phyloP scores from a whole-genome alignment of 192 early-diverging fungal genomes.

The Neocallimastix lanati region DNA sequence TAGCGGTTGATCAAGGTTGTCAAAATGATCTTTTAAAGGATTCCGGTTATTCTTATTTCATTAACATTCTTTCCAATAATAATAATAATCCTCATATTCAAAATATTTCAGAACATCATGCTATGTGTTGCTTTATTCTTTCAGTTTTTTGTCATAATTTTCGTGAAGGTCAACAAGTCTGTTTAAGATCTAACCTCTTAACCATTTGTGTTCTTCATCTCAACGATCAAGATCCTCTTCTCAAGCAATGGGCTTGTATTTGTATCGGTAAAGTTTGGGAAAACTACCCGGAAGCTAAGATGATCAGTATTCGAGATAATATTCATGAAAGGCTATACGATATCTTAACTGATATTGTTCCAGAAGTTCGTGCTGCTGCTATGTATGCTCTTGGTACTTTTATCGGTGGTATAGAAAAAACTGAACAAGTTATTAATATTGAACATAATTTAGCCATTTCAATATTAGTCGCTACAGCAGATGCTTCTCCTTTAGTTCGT shows the following conservation, averaged over 20 bases:
- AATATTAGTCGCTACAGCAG: slow-evolving; percentile 42
- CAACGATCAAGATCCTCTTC: slow-evolving; percentile 45
- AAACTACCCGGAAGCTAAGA: slow-evolving; percentile 51
- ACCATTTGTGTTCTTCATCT: slow-evolving; percentile 44
- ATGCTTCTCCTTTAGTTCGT: slow-evolving; percentile 82
- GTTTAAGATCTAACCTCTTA: slow-evolving; percentile 49
- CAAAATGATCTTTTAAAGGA: slow-evolving; percentile 81
- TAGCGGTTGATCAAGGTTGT: slow-evolving; percentile 77
- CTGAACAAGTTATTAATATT: slow-evolving; percentile 45
- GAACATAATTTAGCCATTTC: slow-evolving; percentile 55
- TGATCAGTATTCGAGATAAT: slow-evolving; percentile 29
- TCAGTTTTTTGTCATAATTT: slow-evolving; percentile 83
- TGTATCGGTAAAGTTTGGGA: slow-evolving; percentile 75
- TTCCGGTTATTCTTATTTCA: slow-evolving; percentile 81
- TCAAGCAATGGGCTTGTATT: slow-evolving; percentile 78
- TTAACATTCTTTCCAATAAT: slow-evolving; percentile 64
- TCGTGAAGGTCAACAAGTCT: slow-evolving; percentile 65
- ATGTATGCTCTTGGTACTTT: slow-evolving; percentile 66
- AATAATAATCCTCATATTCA: slow-evolving; percentile 39
- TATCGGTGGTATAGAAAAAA: slow-evolving; percentile 46
- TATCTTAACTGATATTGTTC: slow-evolving; percentile 43
- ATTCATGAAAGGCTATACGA: slow-evolving; percentile 40
- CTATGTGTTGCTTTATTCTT: slow-evolving; percentile 90
- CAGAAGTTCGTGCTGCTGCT: slow-evolving; percentile 68
- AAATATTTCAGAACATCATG: slow-evolving; percentile 66